Evolutionary conservation across 2,329 filamentous ascomycete species (phyloP), one percentile per base, ranked within the genome.

Genomic region (Talaromyces funiculosus): DNA sequence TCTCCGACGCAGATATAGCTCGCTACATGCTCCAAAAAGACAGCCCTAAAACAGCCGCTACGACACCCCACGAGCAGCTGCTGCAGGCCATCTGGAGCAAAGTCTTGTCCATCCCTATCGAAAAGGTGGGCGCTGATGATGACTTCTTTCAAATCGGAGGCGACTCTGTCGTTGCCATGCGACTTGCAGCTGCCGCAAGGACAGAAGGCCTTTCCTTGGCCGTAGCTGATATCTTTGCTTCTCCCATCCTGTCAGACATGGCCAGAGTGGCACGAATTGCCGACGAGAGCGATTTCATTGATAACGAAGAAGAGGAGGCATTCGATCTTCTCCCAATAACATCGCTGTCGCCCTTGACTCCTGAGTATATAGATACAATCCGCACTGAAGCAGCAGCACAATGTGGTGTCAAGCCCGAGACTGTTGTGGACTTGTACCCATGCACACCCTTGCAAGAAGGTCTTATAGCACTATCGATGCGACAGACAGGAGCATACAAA

Each of bases 401-500:
- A 42, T 51, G 45, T 31, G 26, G 26, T 18, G 45, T 51, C 7
- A 24, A 24, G 5, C 20, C 26, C 22, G 57, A 59, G 1, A 62
- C 65, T 0, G 65, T 77, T 51, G 67, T 75, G 56, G 75, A 77
- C 53, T 74, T 77, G 12, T 77, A 76, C 45, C 74, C 75, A 8
- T 75, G 73, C 61, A 77, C 73, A 4, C 70, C 74, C 1, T 71
- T 72, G 0, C 75, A 77, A 55, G 74, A 77, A 59, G 78, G 76
- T 1, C 68, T 80, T 0, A 68, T 80, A 35, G 77, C 78, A 0
- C 74, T 80, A 57, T 78, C 77, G 0, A 70, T 75, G 22, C 78
- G 76, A 63, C 73, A 76, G 12, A 66, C 69, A 5, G 73, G 74
- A 20, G 73, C 77, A 2, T 81, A 81, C 53, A 71, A 78, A 31